phyloP scores from a whole-genome alignment of 2,329 filamentous ascomycete genomes.

The Penicillium hesseltinei region DNA sequence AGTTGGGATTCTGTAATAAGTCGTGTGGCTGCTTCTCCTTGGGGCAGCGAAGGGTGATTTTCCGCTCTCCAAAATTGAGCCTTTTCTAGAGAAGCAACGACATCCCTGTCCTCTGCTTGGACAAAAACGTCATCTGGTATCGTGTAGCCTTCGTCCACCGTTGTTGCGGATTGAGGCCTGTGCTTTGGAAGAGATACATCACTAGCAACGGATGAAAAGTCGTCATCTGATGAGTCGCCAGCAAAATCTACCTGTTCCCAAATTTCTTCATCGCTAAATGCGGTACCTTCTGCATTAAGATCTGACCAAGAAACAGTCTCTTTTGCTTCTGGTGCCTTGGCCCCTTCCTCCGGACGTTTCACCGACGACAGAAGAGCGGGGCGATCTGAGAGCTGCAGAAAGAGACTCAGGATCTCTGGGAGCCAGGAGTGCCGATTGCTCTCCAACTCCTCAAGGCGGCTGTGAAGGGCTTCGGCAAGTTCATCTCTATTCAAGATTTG shows the following conservation, averaged over 20 bases:
- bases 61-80: constrained; percentile 50
- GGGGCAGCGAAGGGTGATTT: constrained; percentile 15
- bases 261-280: constrained; percentile 52
- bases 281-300: constrained; percentile 72
- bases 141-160: constrained; percentile 33
- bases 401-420: constrained; percentile 74
- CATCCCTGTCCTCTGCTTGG: constrained; percentile 29
- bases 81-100: constrained; percentile 42
- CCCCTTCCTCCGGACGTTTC: constrained; percentile 59
- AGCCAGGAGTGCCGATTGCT: constrained; percentile 60
- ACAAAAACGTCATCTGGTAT: constrained; percentile 36
- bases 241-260: constrained; percentile 43
- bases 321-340: constrained; percentile 41
- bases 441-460: constrained; percentile 60
- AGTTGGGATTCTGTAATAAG: constrained; percentile 68
- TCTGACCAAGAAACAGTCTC: constrained; percentile 71
- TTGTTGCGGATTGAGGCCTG: constrained; percentile 28
- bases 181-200: constrained; percentile 29
- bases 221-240: constrained; percentile 41
- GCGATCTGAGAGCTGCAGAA: constrained; percentile 78
- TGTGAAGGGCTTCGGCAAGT: constrained; percentile 67
- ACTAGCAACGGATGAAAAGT: constrained; percentile 35
- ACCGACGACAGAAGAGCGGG: constrained; percentile 70
- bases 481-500: constrained; percentile 74
- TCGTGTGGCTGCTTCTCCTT: constrained; percentile 21